A percentile compares a stretch with the other conserved stretches of the same genome.
These are phyloP conservation scores for Ensete glaucum DNA, from an alignment of 176 grass and related monocot genomes.

Conservation along the genomic window DNA sequence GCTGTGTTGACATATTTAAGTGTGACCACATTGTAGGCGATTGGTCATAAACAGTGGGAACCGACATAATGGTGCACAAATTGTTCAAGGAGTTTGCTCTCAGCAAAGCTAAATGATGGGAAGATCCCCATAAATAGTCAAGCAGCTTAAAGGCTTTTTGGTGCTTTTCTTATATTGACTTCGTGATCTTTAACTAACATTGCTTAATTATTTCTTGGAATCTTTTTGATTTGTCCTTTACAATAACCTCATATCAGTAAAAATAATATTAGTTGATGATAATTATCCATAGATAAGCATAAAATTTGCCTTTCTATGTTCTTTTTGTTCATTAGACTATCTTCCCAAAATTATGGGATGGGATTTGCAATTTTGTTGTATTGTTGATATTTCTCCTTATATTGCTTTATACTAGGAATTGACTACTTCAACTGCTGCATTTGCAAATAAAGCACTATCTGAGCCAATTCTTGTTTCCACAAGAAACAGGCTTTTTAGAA, in stretches of 20 bases:
- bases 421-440: slow-evolving; percentile 3
- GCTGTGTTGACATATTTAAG: no score
- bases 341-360: no score
- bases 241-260: neutral
- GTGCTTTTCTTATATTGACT: no score
- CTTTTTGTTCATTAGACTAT: neutral
- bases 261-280: neutral
- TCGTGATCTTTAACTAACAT: no score
- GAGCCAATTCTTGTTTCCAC: slow-evolving; percentile 9
- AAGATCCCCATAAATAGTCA: no score
- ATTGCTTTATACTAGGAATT: slow-evolving; percentile 4
- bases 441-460: neutral
- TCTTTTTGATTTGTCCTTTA: neutral
- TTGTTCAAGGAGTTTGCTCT: no score
- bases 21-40: no score
- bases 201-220: neutral
- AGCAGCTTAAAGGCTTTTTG: no score
- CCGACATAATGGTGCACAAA: no score
- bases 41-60: no score
- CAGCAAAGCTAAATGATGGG: no score
- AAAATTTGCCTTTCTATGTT: neutral
- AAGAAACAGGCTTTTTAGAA: slow-evolving; percentile 3
- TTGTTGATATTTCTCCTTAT: neutral
- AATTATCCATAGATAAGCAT: no score
- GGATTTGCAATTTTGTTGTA: neutral